Conservation (phyloP, 2,329 filamentous ascomycete species). For the Helotiales sp. region DNA sequence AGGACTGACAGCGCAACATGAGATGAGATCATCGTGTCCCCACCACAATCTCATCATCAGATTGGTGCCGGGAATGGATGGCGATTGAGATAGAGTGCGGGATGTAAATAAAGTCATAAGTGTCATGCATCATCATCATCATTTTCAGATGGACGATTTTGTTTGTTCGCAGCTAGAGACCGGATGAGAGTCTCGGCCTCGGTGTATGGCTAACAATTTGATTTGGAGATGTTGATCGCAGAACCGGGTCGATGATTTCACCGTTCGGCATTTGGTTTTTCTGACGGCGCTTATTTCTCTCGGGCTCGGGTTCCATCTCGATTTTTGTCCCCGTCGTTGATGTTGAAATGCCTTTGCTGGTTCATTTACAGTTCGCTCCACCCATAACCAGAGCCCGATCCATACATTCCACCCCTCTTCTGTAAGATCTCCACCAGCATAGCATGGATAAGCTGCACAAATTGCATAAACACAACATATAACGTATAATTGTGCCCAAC, state of each 20-base stretch:
- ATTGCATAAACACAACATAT: background rate
- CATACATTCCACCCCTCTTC: background rate
- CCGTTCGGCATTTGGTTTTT: background rate
- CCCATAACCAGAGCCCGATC: background rate
- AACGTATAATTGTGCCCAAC: background rate
- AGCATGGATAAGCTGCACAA: background rate
- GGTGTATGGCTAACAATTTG: background rate
- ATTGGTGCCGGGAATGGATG: background rate
- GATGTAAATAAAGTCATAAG: background rate
- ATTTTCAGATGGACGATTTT: background rate
- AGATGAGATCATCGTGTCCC: constrained; percentile 12
- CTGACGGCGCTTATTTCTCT: background rate
- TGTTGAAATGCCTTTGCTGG: background rate
- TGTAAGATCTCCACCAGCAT: background rate
- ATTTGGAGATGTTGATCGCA: constrained; percentile 3
- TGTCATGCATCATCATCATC: background rate
- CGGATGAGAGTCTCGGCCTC: background rate
- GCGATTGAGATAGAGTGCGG: background rate
- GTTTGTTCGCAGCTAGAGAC: background rate
- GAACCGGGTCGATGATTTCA: constrained; percentile 1
- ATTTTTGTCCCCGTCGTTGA: background rate
- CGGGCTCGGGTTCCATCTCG: background rate
- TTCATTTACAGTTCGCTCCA: background rate
- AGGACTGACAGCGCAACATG: constrained; percentile 1
- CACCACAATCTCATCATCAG: background rate